Evolutionary conservation across 768 basidiomycete species (phyloP).

Genomic region (Naganishia friedmannii): DNA sequence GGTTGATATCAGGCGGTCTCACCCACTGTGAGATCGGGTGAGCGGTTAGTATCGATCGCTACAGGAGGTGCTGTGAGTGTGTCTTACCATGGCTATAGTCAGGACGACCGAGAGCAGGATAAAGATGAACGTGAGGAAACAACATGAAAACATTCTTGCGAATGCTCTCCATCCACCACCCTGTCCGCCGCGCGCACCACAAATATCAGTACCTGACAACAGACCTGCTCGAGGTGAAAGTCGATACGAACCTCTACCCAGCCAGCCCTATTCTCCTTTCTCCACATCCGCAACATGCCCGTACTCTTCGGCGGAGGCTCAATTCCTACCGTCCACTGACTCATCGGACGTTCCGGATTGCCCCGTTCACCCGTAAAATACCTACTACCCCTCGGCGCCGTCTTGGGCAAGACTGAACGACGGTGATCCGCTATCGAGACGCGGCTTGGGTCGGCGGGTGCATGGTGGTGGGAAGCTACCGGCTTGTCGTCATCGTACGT

Average conservation of each 20-base stretch:
- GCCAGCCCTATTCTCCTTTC: constrained; percentile 51
- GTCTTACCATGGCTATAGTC: constrained; percentile 45
- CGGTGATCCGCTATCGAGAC: background rate
- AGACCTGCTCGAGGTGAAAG: too few species aligned
- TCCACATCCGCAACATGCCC: constrained; percentile 51
- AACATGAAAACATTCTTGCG: constrained; percentile 46
- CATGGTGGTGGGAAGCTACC: background rate
- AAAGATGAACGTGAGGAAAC: constrained; percentile 41
- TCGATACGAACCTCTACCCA: constrained; percentile 44
- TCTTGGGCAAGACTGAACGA: constrained; percentile 3
- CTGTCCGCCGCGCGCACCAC: constrained; percentile 28
- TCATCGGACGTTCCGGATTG: constrained; percentile 24
- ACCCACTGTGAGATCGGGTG: constrained; percentile 41
- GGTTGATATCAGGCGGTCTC: constrained; percentile 45
- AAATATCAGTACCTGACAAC: background rate
- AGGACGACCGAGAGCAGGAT: constrained; percentile 45
- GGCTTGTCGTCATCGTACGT: constrained; percentile 11
- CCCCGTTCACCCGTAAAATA: constrained; percentile 21
- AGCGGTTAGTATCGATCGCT: background rate
- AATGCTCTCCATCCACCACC: constrained; percentile 45
- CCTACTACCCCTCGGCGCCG: constrained; percentile 20
- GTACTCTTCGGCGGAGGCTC: constrained; percentile 42
- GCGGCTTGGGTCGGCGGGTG: background rate
- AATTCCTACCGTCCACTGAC: constrained; percentile 29
- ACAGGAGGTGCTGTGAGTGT: background rate